Evolutionary conservation across 1,284 basidiomycete genomes (phyloP), one percentile per base, ranked within the genome.

Genomic region (Wallemia ichthyophaga): DNA sequence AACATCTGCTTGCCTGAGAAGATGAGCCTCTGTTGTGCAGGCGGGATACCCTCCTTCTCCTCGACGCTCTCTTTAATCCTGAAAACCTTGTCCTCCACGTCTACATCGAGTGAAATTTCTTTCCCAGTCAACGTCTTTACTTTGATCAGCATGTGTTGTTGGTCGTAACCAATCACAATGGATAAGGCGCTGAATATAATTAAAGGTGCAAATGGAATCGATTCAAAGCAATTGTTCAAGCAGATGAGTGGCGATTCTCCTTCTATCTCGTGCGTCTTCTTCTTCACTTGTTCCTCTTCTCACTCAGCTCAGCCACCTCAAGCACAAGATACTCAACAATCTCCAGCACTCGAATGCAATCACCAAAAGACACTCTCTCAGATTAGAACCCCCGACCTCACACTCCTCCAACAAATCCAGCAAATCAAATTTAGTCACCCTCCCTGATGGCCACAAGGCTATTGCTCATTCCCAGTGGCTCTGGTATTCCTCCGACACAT

Each of bases 11-110:
- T 81, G 56, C 94, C 94, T 66, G 79, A 73, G 69, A 85, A 96
- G 69, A 98, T 98, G 66, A 99, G 72, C 61, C 94, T 80, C 70
- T 98, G 94, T 71, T 99, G 94, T 37, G 78, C 85, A 62, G 94
- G 92, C 19, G 94, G 94, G 58, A 99, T 94, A 66, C 92, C 94
- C 48, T 91, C 92, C 72, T 98, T 94, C 73, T 96, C 92, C 71
- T 99, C 94, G 27, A 99, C 88, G 70, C 87, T 85, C 75, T 95
- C 91, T 74, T 99, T 99, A 73, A 98, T 92, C 64, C 87, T 81
- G 57, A 79, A 61, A 61, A 83, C 91, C 75, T 84, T 86, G 73
- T 89, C 85, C 62, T 86, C 82, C 19, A 78, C 75, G 70, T 95
- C 88, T 68, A 96, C 88, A 73, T 95, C 89, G 62, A 98, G 80